Evolutionary conservation across 495 filamentous ascomycete species (phyloP).

Genomic region (Annulohypoxylon stygium): DNA sequence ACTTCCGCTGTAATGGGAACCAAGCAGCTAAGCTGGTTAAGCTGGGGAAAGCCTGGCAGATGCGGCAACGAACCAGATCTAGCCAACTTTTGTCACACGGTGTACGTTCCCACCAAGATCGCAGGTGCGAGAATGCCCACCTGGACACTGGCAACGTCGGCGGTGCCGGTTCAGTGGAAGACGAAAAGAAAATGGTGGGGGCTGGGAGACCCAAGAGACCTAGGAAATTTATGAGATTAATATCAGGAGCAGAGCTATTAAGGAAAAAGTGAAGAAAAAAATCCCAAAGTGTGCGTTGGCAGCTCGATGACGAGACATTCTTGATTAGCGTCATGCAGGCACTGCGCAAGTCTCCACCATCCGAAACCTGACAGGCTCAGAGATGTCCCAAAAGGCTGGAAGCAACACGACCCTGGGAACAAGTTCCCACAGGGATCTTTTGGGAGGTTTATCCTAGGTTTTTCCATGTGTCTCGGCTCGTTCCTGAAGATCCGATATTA

Average conservation of each 20-base stretch:
- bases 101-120: slow-evolving; percentile 20
- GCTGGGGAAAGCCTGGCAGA: slow-evolving; percentile 5
- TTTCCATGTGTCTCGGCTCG: slow-evolving; percentile 32
- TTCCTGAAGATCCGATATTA: slow-evolving; percentile 39
- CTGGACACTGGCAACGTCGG: neutral
- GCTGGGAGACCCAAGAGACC: slow-evolving; percentile 6
- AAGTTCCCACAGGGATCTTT: slow-evolving; percentile 18
- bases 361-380: slow-evolving; percentile 32
- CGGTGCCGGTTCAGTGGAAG: neutral
- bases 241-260: slow-evolving; percentile 17
- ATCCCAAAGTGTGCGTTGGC: slow-evolving; percentile 40
- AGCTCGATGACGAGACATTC: slow-evolving; percentile 45
- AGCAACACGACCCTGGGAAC: slow-evolving; percentile 27
- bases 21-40: neutral
- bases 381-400: slow-evolving; percentile 42
- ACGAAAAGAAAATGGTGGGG: slow-evolving; percentile 30
- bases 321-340: slow-evolving; percentile 44
- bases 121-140: slow-evolving; percentile 3
- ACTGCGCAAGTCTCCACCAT: slow-evolving; percentile 31
- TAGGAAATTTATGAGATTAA: slow-evolving; percentile 17
- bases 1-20: slow-evolving; percentile 1
- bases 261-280: slow-evolving; percentile 20
- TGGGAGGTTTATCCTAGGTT: slow-evolving; percentile 26
- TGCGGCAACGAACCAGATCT: slow-evolving; percentile 21
- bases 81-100: slow-evolving; percentile 23